phyloP scores from a whole-genome alignment of 768 basidiomycete genomes.

The Naganishia friedmannii region DNA sequence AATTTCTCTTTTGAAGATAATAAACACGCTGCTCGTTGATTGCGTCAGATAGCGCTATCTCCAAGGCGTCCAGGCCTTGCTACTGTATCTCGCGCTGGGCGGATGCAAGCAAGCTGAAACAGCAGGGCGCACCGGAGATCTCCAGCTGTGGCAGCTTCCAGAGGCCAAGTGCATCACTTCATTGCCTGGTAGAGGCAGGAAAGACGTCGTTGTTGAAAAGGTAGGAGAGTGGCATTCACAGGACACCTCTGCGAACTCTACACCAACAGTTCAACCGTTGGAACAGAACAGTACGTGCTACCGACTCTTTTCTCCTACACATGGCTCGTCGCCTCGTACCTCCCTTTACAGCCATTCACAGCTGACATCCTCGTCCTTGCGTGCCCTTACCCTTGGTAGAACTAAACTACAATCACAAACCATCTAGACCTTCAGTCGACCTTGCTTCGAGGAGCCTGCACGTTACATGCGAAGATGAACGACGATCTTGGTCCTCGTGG shows the following conservation, averaged over 20 bases:
- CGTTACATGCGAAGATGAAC: neutral
- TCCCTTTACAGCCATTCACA: neutral
- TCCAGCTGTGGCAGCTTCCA: neutral
- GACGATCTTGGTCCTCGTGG: neutral
- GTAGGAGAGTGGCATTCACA: neutral
- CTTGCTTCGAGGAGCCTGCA: neutral
- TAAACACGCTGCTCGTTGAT: neutral
- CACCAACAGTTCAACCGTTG: too few relatives aligned
- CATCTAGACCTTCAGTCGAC: neutral
- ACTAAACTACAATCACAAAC: neutral
- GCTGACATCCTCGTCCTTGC: neutral
- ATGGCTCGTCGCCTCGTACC: neutral
- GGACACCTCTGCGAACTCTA: neutral
- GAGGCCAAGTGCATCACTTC: too few relatives aligned
- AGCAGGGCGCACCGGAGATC: neutral
- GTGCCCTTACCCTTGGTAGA: neutral
- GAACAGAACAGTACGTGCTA: neutral
- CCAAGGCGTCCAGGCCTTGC: too few relatives aligned
- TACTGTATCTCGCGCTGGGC: neutral
- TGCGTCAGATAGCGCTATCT: neutral
- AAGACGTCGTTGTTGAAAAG: too few relatives aligned
- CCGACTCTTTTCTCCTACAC: neutral
- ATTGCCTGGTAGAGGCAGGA: too few relatives aligned
- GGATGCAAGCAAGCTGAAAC: neutral
- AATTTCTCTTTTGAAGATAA: neutral